A percentile compares a stretch with the other conserved stretches of the same genome.
Conservation (phyloP, 2,329 filamentous ascomycete species). For the Lecanicillium sp. region DNA sequence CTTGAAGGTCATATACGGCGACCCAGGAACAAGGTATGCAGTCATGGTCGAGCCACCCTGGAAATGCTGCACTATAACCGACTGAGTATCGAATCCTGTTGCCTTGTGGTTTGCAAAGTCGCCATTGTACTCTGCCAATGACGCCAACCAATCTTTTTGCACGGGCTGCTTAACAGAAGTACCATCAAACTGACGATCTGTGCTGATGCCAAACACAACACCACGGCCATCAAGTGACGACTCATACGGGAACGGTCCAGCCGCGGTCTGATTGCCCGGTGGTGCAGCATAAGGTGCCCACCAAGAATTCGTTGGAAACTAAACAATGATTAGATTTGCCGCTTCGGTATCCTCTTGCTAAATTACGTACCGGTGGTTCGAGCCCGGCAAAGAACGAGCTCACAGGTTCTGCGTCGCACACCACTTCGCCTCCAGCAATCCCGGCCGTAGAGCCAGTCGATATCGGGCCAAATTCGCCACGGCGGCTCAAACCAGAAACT, state of each 20-base stretch:
- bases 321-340: too few species aligned
- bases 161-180: conserved; percentile 16
- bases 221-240: conserved; percentile 14
- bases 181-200: conserved; percentile 14
- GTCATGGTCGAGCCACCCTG: conserved; percentile 13
- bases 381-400: conserved; percentile 15
- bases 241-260: conserved; percentile 16
- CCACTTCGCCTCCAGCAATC: conserved; percentile 12
- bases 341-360: too few species aligned
- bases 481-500: too few species aligned
- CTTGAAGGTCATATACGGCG: conserved; percentile 15
- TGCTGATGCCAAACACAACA: conserved; percentile 15
- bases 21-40: conserved; percentile 14
- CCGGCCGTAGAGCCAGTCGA: conserved; percentile 12
- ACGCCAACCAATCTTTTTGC: conserved; percentile 15
- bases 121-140: conserved; percentile 15
- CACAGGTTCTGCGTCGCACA: conserved; percentile 11
- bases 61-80: conserved; percentile 16
- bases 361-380: conserved; percentile 15
- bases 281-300: conserved; percentile 16
- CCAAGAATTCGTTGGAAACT: conserved; percentile 16
- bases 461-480: conserved; percentile 11
- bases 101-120: conserved; percentile 17
- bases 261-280: conserved; percentile 13
- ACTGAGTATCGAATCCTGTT: conserved; percentile 14